Conservation (phyloP, 2,329 filamentous ascomycete genomes). For the Orbilia brochopaga region DNA sequence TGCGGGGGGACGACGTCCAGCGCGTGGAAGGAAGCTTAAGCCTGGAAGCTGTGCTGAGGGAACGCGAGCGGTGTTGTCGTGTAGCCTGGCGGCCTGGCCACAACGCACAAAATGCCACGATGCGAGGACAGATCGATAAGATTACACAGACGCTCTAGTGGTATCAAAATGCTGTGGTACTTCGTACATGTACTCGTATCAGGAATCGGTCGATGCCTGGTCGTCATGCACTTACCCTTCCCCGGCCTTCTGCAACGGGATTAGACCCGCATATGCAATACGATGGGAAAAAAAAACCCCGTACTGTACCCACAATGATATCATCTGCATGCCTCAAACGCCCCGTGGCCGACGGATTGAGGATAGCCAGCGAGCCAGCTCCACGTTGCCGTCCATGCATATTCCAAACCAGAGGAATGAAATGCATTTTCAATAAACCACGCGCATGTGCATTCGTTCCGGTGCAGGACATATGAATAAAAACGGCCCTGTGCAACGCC, state of each 20-base stretch:
- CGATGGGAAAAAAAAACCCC: too few relatives aligned
- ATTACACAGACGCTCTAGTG: not conserved
- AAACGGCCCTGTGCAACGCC: too few relatives aligned
- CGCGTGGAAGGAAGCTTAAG: too few relatives aligned
- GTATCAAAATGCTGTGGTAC: not conserved
- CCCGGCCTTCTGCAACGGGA: too few relatives aligned
- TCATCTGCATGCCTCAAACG: not conserved
- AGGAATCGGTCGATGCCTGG: too few relatives aligned
- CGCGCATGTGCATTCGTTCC: too few relatives aligned
- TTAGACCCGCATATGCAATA: too few relatives aligned
- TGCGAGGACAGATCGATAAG: not conserved
- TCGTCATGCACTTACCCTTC: too few relatives aligned
- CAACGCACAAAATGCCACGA: constrained; percentile 51
- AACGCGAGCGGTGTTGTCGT: constrained; percentile 14
- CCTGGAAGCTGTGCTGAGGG: too few relatives aligned
- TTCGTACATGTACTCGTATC: constrained; percentile 21
- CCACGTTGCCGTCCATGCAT: constrained; percentile 1
- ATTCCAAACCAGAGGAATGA: not conserved
- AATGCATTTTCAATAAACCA: not conserved
- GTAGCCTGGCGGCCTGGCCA: not conserved
- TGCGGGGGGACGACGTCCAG: not conserved
- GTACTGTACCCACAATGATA: not conserved
- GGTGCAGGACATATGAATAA: too few relatives aligned
- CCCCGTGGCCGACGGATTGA: too few relatives aligned
- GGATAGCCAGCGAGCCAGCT: not conserved